Percentiles rank a stretch among this genome's conserved stretches.
phyloP scores from a whole-genome alignment of 495 filamentous ascomycete genomes.

The Aspergillus cavernicola region DNA sequence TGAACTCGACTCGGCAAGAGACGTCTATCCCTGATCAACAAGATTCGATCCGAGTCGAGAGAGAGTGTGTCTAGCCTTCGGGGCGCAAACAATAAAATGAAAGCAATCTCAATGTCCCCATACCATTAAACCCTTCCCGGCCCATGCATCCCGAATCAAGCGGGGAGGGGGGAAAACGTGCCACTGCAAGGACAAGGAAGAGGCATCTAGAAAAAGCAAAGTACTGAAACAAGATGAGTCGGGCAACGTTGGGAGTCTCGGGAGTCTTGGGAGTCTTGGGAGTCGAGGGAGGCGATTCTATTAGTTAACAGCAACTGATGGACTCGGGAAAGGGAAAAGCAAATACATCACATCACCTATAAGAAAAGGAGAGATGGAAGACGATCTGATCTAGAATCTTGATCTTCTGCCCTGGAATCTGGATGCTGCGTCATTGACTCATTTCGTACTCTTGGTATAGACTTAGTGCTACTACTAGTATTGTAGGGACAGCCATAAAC shows the following conservation, averaged over 20 bases:
- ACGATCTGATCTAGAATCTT: conserved; percentile 1
- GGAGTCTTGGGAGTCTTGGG: no score
- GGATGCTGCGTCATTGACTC: background rate
- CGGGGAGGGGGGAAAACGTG: conserved; percentile 6
- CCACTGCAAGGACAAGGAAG: background rate
- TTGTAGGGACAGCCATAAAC: no score
- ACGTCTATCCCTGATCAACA: no score
- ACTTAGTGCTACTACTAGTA: background rate
- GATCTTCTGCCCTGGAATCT: background rate
- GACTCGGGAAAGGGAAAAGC: background rate
- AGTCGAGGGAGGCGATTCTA: background rate
- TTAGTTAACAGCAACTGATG: conserved; percentile 2
- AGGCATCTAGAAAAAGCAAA: background rate
- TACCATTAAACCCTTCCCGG: no score
- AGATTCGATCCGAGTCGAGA: no score
- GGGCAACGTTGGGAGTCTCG: no score
- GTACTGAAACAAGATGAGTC: background rate
- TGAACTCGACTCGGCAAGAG: background rate
- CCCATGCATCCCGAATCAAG: no score
- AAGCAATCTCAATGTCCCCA: no score
- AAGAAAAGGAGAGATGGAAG: background rate
- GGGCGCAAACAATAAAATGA: no score
- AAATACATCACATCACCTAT: background rate
- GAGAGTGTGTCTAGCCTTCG: no score
- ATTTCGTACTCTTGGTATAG: no score